phyloP scores from a whole-genome alignment of 2,329 filamentous ascomycete genomes.

The Aureobasidium sp. region DNA sequence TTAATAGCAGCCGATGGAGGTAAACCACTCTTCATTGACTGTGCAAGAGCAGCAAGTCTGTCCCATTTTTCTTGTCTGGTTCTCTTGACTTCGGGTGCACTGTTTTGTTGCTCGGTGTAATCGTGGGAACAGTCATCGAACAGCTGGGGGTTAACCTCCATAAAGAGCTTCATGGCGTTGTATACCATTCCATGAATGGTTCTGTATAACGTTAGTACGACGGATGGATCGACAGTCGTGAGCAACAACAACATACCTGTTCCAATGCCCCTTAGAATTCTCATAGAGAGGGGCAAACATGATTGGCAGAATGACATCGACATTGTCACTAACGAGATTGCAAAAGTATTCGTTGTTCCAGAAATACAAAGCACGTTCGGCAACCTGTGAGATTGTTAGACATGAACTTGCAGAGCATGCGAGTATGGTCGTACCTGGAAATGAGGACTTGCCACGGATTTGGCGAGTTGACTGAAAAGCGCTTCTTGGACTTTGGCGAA shows the following conservation, averaged over 20 bases:
- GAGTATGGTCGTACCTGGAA: constrained; percentile 59
- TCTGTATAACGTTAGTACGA: constrained; percentile 41
- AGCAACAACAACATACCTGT: constrained; percentile 64
- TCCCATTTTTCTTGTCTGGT: constrained; percentile 85
- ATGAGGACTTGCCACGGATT: constrained; percentile 95
- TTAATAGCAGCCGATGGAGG: constrained; percentile 21
- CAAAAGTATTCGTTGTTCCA: constrained; percentile 99
- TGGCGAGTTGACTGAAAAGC: constrained; percentile 92
- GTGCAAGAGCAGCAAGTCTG: constrained; percentile 71
- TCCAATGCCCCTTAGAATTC: constrained; percentile 99
- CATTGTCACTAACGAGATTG: constrained; percentile 97
- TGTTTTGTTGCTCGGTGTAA: constrained; percentile 94
- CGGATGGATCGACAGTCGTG: background rate
- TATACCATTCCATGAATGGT: constrained; percentile 99
- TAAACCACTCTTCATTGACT: constrained; percentile 53
- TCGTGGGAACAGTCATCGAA: constrained; percentile 99
- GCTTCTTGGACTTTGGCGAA: constrained; percentile 98
- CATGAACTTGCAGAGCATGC: background rate
- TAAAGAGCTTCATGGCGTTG: constrained; percentile 99
- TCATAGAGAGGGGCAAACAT: constrained; percentile 99
- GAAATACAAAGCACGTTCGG: constrained; percentile 94
- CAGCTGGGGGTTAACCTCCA: constrained; percentile 98
- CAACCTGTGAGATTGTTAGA: constrained; percentile 51
- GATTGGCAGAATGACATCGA: constrained; percentile 95
- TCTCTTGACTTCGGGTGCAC: constrained; percentile 74